A percentile compares a stretch with the other conserved stretches of the same genome.
These are phyloP conservation scores for Cytospora paraplurivora DNA, from an alignment of 2,329 filamentous ascomycete genomes.

Conservation along the genomic window DNA sequence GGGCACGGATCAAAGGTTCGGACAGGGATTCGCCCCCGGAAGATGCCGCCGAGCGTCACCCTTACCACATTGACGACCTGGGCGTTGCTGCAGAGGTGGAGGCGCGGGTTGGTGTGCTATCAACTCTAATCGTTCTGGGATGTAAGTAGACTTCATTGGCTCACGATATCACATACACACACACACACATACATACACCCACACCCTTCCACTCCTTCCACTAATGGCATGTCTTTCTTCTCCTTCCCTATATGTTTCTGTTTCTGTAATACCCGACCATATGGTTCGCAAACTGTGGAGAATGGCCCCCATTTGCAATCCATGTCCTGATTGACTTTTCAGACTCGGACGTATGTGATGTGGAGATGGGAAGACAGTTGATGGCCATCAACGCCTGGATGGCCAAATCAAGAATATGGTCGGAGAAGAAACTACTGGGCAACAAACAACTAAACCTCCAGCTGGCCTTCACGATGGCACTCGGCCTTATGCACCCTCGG, in stretches of 20 bases:
- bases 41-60: conserved; percentile 2
- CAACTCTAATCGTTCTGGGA: conserved; percentile 27
- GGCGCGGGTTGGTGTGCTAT: conserved; percentile 21
- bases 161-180: no score
- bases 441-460: conserved; percentile 26
- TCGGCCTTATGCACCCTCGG: conserved; percentile 23
- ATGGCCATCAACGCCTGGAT: conserved; percentile 28
- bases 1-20: conserved; percentile 24
- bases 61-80: conserved; percentile 1
- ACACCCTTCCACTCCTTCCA: no score
- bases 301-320: background rate
- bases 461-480: conserved; percentile 25
- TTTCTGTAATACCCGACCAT: background rate
- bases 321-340: conserved; percentile 8
- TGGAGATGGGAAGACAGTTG: conserved; percentile 20
- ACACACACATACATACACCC: no score
- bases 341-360: conserved; percentile 29
- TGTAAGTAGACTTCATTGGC: conserved; percentile 19
- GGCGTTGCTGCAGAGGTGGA: conserved; percentile 21
- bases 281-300: background rate
- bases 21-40: conserved; percentile 19
- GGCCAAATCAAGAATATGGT: conserved; percentile 24
- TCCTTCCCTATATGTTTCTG: background rate
- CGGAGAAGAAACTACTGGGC: conserved; percentile 20
- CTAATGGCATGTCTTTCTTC: background rate